Percentiles rank a stretch among this genome's conserved stretches.
These are phyloP conservation scores for Pythium guiyangense DNA, from an alignment of 352 stramenopile species.

Conservation along the genomic window DNA sequence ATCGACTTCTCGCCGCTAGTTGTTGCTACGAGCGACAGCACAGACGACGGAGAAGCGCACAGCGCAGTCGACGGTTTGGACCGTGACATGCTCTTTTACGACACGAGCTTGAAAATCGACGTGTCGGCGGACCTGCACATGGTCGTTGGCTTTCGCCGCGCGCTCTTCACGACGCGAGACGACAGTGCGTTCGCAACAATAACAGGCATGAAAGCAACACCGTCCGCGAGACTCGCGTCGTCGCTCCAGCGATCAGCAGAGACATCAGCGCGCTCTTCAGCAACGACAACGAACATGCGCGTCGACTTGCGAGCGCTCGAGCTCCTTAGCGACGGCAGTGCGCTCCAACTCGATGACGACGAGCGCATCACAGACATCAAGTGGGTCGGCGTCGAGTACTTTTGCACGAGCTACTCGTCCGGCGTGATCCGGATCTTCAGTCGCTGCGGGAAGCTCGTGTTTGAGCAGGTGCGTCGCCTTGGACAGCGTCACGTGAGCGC, in stretches of 20 bases:
- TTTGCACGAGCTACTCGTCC: constrained; percentile 51
- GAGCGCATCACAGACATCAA: constrained; percentile 59
- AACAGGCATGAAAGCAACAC: background rate
- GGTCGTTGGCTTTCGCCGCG: constrained; percentile 29
- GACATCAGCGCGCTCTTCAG: background rate
- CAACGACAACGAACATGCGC: background rate
- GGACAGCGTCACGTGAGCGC: background rate
- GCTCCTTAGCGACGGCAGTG: constrained; percentile 25
- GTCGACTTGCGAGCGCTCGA: constrained; percentile 15
- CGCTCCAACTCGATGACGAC: constrained; percentile 31
- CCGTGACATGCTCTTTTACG: constrained; percentile 32
- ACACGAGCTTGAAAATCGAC: constrained; percentile 43
- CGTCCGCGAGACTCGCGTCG: background rate
- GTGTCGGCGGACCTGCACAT: constrained; percentile 44
- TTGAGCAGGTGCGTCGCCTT: constrained; percentile 39
- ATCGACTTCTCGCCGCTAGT: constrained; percentile 23
- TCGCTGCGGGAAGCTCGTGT: constrained; percentile 38
- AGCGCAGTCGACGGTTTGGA: background rate
- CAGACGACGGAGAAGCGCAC: background rate
- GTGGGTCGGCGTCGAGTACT: constrained; percentile 54
- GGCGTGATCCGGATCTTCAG: constrained; percentile 61
- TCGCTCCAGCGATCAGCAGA: constrained; percentile 1
- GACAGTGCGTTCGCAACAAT: constrained; percentile 17
- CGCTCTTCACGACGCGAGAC: constrained; percentile 28
- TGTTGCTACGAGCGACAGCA: background rate